phyloP scores from a whole-genome alignment of 805 yeast species.

The Nakazawaea siamensis region DNA sequence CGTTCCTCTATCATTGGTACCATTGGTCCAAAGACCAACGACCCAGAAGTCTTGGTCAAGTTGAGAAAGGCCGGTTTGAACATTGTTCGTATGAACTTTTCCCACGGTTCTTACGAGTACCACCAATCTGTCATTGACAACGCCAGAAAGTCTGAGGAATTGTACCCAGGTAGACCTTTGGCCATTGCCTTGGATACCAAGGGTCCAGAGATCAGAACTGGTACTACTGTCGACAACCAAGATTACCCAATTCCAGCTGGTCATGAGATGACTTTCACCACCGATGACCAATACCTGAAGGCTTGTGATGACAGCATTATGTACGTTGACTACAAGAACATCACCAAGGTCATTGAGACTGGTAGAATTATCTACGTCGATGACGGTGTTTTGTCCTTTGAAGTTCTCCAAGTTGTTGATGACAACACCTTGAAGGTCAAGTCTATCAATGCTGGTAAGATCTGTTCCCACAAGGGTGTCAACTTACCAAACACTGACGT shows the following conservation, averaged over 20 bases:
- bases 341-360: slow-evolving; percentile 81
- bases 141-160: slow-evolving; percentile 86
- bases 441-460: slow-evolving; percentile 90
- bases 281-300: slow-evolving; percentile 72
- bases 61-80: slow-evolving; percentile 96
- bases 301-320: slow-evolving; percentile 71
- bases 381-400: slow-evolving; percentile 96
- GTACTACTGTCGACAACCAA: slow-evolving; percentile 72
- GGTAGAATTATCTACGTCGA: slow-evolving; percentile 94
- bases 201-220: slow-evolving; percentile 99
- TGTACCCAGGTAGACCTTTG: slow-evolving; percentile 91
- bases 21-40: slow-evolving; percentile 97
- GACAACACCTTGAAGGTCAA: slow-evolving; percentile 75
- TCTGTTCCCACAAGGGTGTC: slow-evolving; percentile 97
- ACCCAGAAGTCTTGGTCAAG: slow-evolving; percentile 72
- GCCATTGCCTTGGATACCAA: slow-evolving; percentile 98
- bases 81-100: slow-evolving; percentile 98
- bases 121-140: slow-evolving; percentile 96
- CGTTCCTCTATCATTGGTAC: slow-evolving; percentile 98
- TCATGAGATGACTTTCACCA: slow-evolving; percentile 90
- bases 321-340: slow-evolving; percentile 93
- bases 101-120: slow-evolving; percentile 97
- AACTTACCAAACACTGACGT: slow-evolving; percentile 98
- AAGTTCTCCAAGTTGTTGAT: slow-evolving; percentile 79
- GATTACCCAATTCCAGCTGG: slow-evolving; percentile 80